Conservation (phyloP, 495 filamentous ascomycete species). For the Annulohypoxylon moriforme region DNA sequence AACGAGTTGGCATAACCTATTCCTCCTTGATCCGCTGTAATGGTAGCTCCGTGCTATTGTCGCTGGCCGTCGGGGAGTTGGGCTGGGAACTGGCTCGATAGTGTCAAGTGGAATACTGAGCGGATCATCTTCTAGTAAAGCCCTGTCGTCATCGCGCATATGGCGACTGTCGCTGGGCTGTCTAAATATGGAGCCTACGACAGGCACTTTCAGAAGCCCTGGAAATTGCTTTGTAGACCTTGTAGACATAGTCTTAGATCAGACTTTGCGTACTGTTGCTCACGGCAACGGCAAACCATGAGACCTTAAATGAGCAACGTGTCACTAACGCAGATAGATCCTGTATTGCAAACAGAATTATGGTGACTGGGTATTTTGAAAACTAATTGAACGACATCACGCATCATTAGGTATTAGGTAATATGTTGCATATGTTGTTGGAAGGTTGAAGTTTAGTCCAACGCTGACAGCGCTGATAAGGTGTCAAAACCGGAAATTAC, state of each 20-base stretch:
- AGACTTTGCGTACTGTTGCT: not conserved
- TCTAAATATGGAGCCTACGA: conserved; percentile 26
- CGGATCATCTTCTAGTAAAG: conserved; percentile 45
- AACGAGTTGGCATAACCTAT: conserved; percentile 22
- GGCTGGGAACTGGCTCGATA: not conserved
- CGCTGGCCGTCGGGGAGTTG: conserved; percentile 6
- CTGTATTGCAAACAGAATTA: not conserved
- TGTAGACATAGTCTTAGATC: conserved; percentile 23
- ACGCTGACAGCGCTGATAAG: not conserved
- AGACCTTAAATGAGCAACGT: not conserved
- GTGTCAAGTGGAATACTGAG: conserved; percentile 42
- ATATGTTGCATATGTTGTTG: conserved; percentile 1
- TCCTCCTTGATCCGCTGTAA: not conserved
- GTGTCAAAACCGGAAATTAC: not conserved
- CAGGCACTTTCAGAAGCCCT: conserved; percentile 14
- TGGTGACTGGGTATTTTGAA: not conserved
- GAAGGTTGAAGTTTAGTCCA: not conserved
- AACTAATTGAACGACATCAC: not conserved
- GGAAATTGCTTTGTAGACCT: conserved; percentile 24
- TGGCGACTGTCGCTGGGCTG: not conserved
- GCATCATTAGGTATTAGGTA: not conserved
- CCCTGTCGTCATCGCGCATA: conserved; percentile 31
- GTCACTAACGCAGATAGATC: not conserved
- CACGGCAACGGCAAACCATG: not conserved
- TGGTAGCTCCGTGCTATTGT: conserved; percentile 3